Conservation (phyloP, 2,329 filamentous ascomycete genomes). For the Herpotrichia juniperi region DNA sequence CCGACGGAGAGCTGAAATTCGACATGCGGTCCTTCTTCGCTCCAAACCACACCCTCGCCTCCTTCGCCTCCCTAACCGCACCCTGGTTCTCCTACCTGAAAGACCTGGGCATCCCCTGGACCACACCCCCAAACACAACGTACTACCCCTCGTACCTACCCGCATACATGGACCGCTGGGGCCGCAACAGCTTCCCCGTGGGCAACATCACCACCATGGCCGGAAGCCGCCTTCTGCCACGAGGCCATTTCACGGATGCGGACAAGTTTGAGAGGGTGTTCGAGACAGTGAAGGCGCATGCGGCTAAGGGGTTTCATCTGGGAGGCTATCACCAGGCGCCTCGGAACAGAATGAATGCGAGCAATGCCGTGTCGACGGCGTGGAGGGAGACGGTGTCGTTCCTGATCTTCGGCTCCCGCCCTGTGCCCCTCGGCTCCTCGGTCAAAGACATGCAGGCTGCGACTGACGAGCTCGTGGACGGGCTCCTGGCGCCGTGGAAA, state of each 20-base stretch:
- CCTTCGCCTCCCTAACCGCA: constrained; percentile 15
- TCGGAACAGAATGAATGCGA: constrained; percentile 15
- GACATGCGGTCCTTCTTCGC: constrained; percentile 23
- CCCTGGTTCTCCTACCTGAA: constrained; percentile 21
- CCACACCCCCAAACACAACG: constrained; percentile 3
- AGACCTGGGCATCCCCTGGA: constrained; percentile 18
- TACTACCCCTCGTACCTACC: constrained; percentile 11
- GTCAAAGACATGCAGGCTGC: constrained; percentile 1
- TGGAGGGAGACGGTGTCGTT: constrained; percentile 26
- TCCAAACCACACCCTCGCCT: constrained; percentile 21
- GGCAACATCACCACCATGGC: constrained; percentile 27
- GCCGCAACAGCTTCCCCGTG: constrained; percentile 13
- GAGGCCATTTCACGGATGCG: constrained; percentile 19
- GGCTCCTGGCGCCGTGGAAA: constrained; percentile 9
- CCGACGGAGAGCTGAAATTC: constrained; percentile 11
- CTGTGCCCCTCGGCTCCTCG: not conserved
- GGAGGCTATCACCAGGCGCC: constrained; percentile 25
- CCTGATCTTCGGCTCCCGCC: constrained; percentile 11
- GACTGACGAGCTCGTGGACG: constrained; percentile 1
- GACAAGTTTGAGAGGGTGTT: constrained; percentile 27
- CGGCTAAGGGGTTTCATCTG: constrained; percentile 16
- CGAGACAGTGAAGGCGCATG: constrained; percentile 50
- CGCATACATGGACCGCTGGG: constrained; percentile 23
- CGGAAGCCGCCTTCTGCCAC: constrained; percentile 33
- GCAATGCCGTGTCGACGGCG: constrained; percentile 26